Conservation (phyloP, 495 filamentous ascomycete species). For the Poronia punctata region DNA sequence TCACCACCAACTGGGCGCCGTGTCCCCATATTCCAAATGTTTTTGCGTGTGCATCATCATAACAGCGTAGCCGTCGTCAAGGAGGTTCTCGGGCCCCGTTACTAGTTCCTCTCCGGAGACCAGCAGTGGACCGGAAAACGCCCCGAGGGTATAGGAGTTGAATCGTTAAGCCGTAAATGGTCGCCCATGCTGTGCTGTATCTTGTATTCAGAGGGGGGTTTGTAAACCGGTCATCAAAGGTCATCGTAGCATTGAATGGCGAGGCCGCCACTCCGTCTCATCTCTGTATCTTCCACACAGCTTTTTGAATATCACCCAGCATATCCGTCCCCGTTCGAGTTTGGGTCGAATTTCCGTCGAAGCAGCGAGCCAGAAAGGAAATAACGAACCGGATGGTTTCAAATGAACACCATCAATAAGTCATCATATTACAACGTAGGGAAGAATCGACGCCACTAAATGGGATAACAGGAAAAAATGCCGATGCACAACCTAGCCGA, state of each 20-base stretch:
- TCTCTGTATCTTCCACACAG: slow-evolving; percentile 21
- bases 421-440: slow-evolving; percentile 27
- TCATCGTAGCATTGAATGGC: slow-evolving; percentile 19
- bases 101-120: slow-evolving; percentile 13
- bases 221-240: slow-evolving; percentile 26
- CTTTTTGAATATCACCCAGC: slow-evolving; percentile 18
- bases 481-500: slow-evolving; percentile 10
- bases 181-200: slow-evolving; percentile 31
- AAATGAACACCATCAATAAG: slow-evolving; percentile 19
- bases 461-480: slow-evolving; percentile 5
- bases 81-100: slow-evolving; percentile 22
- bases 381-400: slow-evolving; percentile 14
- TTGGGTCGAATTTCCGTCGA: slow-evolving; percentile 19
- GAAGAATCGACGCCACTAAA: slow-evolving; percentile 14
- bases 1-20: too few species aligned
- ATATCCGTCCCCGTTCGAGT: slow-evolving; percentile 20
- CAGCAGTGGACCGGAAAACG: slow-evolving; percentile 17
- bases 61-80: slow-evolving; percentile 32
- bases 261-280: slow-evolving; percentile 15
- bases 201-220: slow-evolving; percentile 30
- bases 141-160: slow-evolving; percentile 30
- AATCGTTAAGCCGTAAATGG: slow-evolving; percentile 32
- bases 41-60: slow-evolving; percentile 30
- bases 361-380: slow-evolving; percentile 17
- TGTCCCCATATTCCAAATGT: slow-evolving; percentile 25